These are phyloP conservation scores for Fusarium continuum DNA, from an alignment of 2,329 filamentous ascomycete genomes.

Conservation along the genomic window DNA sequence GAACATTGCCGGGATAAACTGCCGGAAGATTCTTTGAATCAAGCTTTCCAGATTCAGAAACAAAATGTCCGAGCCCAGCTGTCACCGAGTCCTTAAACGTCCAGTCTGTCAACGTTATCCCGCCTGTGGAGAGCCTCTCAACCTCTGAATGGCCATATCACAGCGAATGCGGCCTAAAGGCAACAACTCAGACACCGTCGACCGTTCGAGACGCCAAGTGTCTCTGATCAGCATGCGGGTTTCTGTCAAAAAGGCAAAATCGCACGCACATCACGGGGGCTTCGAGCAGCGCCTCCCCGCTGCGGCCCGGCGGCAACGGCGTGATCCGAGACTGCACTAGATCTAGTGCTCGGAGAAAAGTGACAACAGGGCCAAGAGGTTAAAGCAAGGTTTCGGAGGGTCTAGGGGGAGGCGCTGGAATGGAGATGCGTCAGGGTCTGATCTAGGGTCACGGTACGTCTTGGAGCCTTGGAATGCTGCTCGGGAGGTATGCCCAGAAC, in stretches of 20 bases:
- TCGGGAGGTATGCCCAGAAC: not conserved
- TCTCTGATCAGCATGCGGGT: not conserved
- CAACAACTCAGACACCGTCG: not conserved
- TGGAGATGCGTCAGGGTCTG: not conserved
- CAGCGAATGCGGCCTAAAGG: too few relatives aligned
- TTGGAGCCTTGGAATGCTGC: constrained; percentile 15
- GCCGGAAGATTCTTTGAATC: not conserved
- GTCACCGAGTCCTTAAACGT: not conserved
- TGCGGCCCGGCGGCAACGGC: constrained; percentile 29
- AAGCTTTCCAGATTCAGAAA: not conserved
- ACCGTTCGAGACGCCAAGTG: not conserved
- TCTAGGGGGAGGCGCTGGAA: not conserved
- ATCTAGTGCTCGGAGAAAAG: constrained; percentile 7
- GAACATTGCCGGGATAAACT: not conserved
- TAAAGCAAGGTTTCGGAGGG: not conserved
- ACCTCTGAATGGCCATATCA: not conserved
- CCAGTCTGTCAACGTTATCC: not conserved
- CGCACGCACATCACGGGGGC: not conserved
- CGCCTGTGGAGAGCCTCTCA: not conserved
- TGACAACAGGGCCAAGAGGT: not conserved
- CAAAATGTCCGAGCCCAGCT: not conserved
- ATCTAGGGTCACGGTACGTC: not conserved
- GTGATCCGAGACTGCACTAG: not conserved
- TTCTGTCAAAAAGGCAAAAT: constrained; percentile 1
- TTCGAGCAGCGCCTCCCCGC: not conserved